These are phyloP conservation scores for Cystoisospora suis DNA, from an alignment of 169 alveolate genomes.

Conservation along the genomic window DNA sequence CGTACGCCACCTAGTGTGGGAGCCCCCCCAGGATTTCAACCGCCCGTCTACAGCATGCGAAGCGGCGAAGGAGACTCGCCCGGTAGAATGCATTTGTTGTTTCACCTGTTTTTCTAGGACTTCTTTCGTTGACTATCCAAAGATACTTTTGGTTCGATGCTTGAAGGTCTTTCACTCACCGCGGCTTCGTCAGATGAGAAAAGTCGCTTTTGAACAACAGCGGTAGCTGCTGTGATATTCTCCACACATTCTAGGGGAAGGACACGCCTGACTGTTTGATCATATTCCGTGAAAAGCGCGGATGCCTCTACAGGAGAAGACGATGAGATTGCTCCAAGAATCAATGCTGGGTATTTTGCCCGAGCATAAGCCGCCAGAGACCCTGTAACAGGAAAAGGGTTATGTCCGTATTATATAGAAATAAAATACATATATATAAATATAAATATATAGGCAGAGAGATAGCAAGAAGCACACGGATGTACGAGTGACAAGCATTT, in stretches of 20 bases:
- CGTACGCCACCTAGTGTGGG: no score
- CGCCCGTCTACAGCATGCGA: no score
- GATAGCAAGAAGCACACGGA: background rate
- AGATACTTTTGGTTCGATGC: no score
- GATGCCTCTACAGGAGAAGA: background rate
- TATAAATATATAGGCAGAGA: background rate
- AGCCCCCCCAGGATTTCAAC: no score
- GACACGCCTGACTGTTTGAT: background rate
- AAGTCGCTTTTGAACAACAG: background rate
- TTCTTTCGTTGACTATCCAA: no score
- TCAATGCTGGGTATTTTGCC: background rate
- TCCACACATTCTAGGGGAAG: background rate
- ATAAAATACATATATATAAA: background rate
- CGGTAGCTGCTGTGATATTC: background rate
- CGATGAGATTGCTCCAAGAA: background rate
- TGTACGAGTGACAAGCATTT: no score
- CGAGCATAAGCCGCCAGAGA: constrained; percentile 18
- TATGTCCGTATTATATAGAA: background rate
- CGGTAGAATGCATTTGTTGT: no score
- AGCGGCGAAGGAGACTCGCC: no score
- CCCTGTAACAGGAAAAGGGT: background rate
- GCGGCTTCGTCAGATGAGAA: background rate
- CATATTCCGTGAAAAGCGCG: background rate
- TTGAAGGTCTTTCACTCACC: background rate
- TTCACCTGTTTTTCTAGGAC: no score